phyloP scores from a whole-genome alignment of 2,329 filamentous ascomycete genomes.

The Zalaria obscura region DNA sequence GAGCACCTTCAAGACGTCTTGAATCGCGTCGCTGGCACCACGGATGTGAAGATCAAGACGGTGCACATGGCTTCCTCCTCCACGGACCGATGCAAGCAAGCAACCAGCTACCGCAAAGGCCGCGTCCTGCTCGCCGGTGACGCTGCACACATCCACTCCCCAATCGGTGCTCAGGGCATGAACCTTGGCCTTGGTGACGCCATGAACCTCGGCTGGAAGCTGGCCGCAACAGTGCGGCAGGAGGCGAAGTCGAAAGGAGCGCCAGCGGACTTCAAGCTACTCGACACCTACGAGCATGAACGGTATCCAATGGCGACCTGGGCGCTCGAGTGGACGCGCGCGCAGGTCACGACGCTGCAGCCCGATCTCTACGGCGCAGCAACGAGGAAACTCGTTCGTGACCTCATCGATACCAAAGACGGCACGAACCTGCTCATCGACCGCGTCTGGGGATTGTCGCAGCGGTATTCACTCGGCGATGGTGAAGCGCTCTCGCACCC shows the following conservation, averaged over 20 bases:
- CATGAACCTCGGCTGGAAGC: conserved; percentile 23
- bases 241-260: conserved; percentile 5
- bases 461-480: not conserved
- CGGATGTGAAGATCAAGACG: not conserved
- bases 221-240: conserved; percentile 14
- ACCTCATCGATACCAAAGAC: not conserved
- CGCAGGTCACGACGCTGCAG: not conserved
- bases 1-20: not conserved
- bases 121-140: conserved; percentile 18
- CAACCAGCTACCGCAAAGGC: not conserved
- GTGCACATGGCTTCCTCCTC: not conserved
- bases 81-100: not conserved
- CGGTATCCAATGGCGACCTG: conserved; percentile 15
- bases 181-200: conserved; percentile 22
- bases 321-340: not conserved
- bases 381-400: not conserved
- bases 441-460: not conserved
- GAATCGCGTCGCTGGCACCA: not conserved
- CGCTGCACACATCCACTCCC: conserved; percentile 20
- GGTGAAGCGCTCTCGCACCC: conserved; percentile 11
- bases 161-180: conserved; percentile 24
- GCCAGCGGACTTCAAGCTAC: conserved; percentile 5
- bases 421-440: not conserved
- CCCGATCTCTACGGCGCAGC: not conserved
- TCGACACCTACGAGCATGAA: conserved; percentile 16